Evolutionary conservation across 1,284 basidiomycete species (phyloP).

Genomic region (Trichosporon asahii): DNA sequence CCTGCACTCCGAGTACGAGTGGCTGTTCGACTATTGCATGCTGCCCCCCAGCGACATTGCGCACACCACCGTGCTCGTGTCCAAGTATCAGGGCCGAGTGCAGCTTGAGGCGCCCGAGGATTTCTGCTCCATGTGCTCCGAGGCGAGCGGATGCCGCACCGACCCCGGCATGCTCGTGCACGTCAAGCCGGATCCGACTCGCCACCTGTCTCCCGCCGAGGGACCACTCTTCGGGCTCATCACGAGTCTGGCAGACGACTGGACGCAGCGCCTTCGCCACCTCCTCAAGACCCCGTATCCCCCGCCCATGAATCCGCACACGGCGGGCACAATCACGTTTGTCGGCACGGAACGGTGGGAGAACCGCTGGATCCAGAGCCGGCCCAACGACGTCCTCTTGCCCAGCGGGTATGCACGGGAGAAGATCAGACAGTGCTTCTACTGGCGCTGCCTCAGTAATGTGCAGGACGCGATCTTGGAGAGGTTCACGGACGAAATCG

Average conservation of each 20-base stretch:
- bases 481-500: conserved; percentile 3
- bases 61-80: neutral
- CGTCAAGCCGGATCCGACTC: conserved; percentile 2
- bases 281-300: conserved; percentile 3
- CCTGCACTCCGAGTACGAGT: neutral
- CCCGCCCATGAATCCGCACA: neutral
- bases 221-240: neutral
- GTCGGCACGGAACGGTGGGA: neutral
- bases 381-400: neutral
- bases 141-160: conserved; percentile 4
- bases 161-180: neutral
- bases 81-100: neutral
- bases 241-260: neutral
- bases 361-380: neutral
- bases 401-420: neutral
- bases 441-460: conserved; percentile 9
- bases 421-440: conserved; percentile 8
- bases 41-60: neutral
- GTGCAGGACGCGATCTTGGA: neutral
- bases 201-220: neutral
- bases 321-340: neutral
- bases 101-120: conserved; percentile 5
- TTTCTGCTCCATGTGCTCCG: neutral
- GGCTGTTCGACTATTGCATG: conserved; percentile 11
- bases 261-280: neutral